Base-by-base conservation (phyloP, 2,329 filamentous ascomycete genomes). In the Pseudogymnoascus sp. region DNA sequence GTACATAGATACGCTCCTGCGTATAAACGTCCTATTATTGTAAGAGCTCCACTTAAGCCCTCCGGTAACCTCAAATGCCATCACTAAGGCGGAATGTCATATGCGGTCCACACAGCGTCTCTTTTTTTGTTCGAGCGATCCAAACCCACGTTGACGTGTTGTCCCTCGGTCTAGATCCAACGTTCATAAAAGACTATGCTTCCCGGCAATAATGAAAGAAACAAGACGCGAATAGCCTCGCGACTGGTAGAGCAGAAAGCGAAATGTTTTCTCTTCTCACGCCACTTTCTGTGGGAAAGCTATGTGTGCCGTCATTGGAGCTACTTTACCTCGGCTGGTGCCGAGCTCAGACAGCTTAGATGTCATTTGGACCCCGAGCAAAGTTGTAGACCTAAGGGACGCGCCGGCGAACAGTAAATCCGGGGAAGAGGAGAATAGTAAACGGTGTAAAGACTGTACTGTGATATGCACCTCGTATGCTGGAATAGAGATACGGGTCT, bases 231-330 rank as follows among this genome's bases (percentile, higher is more conserved):
- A 16, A 31, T 33, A 56, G 8, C 5, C 10, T 56, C 50, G 28
- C 25, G 28, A 33, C 50, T 33, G 25, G 5, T 33, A 56, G 10
- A 56, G 47, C 23, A 81, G 77, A 33, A 33, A 10, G 83, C 81
- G 21, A 33, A 33, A 10, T 21, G 16, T 21, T 33, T 33, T 56
- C 28, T 33, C 28, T 56, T 56, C 47, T 56, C 28, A 33, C 28
- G 50, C 50, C 50, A 56, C 50, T 56, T 56, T 8, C n/a, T 16
- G 50, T 31, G n/a, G 28, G 28, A 56, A 33, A 14, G 50, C 28
- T 56, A 12, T 33, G 50, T 33, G 50, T 56, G 25, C 50, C 50
- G 50, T 56, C 50, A 56, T 56, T 35, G 28, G 50, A 33, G 50
- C 25, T 56, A 35, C 50, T 56, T 33, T 8, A 56, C 28, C 50